Base-by-base conservation (phyloP, 768 basidiomycete species). In the Megacollybia marginata region DNA sequence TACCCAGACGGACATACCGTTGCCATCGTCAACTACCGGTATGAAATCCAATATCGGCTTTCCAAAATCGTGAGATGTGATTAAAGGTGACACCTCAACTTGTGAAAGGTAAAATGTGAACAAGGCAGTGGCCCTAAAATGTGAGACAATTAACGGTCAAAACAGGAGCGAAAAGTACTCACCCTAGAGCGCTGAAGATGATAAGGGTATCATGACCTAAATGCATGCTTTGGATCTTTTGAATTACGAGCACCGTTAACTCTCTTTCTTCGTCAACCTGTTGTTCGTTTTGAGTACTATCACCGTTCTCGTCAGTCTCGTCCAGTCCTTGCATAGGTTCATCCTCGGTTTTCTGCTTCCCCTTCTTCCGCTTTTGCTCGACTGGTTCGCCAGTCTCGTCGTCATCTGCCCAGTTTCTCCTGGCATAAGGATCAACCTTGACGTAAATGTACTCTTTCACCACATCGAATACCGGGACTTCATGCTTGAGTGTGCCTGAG, bases 181-280 rank as follows among this genome's bases (percentile, higher is more conserved):
- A 92, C 90, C 90, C 89, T 48, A 88, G 72, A 5, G 73, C 85
- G 51, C 71, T 83, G 61, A 91, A 92, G 5, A 90, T 52, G 12
- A 89, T 55, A 53, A 72, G 65, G 5, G 60, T 63, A 11, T 66
- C 64, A 4, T 58, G 61, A 8, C 63, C 64, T 3, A 69, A 62
- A 7, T 69, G 51, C 7, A 78, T 57, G 5, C 80, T 78, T 23
- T 63, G 67, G 44, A 92, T 80, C 53, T 70, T 76, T 33, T 67
- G 71, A 9, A 90, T 66, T 15, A 79, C 85, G 23, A 90, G 69
- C 0, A 84, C 69, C 1, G 54, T 50, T 31, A 65, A 65, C 13
- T 70, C 67, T 18, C 53, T 46, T 20, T 59, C 59, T 16, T 50
- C 32, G 32, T 58, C 61, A 1, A 54, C 56, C 23, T 59, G 54